A percentile compares a stretch with the other conserved stretches of the same genome.
These are phyloP conservation scores for Aspergillus nidulans DNA, from an alignment of 495 filamentous ascomycete genomes.

Conservation along the genomic window DNA sequence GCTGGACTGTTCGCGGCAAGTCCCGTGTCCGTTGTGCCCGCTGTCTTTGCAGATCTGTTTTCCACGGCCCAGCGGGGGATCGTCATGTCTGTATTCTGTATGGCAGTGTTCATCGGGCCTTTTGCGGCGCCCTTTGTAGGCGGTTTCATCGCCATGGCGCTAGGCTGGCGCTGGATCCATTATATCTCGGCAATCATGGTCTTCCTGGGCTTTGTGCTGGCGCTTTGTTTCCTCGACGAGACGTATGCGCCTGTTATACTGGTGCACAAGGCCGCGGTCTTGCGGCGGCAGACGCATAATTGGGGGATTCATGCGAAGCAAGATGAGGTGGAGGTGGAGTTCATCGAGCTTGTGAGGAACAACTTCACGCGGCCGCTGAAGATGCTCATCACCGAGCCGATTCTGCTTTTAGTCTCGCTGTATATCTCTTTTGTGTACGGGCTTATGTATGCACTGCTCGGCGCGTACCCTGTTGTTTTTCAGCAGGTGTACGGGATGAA, in stretches of 20 bases:
- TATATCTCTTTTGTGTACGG: constrained; percentile 48
- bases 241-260: constrained; percentile 41
- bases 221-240: constrained; percentile 30
- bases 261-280: constrained; percentile 30
- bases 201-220: constrained; percentile 23
- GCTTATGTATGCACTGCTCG: constrained; percentile 40
- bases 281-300: constrained; percentile 40
- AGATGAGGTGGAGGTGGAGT: constrained; percentile 41
- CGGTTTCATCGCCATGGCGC: constrained; percentile 37
- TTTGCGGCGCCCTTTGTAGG: constrained; percentile 45
- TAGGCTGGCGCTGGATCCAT: constrained; percentile 49
- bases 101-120: constrained; percentile 47
- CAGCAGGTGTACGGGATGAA: constrained; percentile 33
- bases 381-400: constrained; percentile 43
- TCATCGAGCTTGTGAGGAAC: constrained; percentile 32
- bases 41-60: constrained; percentile 50
- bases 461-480: constrained; percentile 43
- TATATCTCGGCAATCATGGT: constrained; percentile 41
- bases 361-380: constrained; percentile 42
- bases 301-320: constrained; percentile 47
- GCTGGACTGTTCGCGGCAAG: constrained; percentile 47
- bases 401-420: constrained; percentile 40
- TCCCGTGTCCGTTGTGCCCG: constrained; percentile 47
- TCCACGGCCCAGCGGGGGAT: constrained; percentile 43
- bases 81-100: constrained; percentile 48